Evolutionary conservation across 2,329 filamentous ascomycete genomes (phyloP).

Genomic region (Colletotrichum melonis): DNA sequence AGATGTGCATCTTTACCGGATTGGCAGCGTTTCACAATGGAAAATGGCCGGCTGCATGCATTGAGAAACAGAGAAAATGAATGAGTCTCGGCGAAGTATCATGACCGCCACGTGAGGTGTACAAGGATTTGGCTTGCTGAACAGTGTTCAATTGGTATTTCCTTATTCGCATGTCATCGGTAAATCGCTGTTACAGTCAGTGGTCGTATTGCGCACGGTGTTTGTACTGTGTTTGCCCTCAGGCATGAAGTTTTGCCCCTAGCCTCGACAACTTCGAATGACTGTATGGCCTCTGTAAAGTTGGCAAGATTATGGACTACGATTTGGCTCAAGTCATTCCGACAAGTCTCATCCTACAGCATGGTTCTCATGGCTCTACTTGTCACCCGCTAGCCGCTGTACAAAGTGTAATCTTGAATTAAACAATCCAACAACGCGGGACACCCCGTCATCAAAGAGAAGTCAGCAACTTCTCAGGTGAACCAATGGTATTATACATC

Average conservation of each 20-base stretch:
- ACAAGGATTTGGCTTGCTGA: neutral
- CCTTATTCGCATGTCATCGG: neutral
- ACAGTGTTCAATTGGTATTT: neutral
- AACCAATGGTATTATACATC: conserved; percentile 18
- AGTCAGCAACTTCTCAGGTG: neutral
- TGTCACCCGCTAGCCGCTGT: neutral
- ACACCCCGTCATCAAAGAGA: neutral
- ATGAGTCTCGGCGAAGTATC: no score
- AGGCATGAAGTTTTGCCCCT: neutral
- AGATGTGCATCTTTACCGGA: neutral
- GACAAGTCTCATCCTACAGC: neutral
- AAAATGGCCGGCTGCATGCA: neutral
- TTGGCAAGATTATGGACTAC: neutral
- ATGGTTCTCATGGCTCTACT: no score
- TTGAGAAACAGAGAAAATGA: neutral
- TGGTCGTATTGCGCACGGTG: neutral
- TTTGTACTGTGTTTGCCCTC: neutral
- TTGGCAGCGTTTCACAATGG: neutral
- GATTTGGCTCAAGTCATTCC: neutral
- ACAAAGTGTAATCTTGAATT: neutral
- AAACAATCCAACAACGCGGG: neutral
- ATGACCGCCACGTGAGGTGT: neutral
- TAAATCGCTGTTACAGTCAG: neutral
- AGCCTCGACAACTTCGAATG: neutral
- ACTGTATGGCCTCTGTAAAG: neutral